Percentiles rank a stretch among this genome's conserved stretches.
Conservation (phyloP, 139 green algal species). For the Tetradesmus lagerheimii region DNA sequence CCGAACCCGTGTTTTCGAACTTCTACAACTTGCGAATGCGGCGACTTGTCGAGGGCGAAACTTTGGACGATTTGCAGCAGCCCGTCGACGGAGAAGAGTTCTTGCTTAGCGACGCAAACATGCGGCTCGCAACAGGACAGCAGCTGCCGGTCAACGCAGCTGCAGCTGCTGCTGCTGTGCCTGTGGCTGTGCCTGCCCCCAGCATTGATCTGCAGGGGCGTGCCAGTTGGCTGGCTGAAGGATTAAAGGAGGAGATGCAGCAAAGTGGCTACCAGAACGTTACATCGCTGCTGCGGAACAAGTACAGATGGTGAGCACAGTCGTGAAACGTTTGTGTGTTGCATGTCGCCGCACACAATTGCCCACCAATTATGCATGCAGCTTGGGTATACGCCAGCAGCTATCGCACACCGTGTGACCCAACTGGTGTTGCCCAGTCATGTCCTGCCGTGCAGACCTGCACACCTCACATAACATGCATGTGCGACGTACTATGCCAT, state of each 20-base stretch:
- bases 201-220: slow-evolving; percentile 49
- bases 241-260: neutral
- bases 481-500: too few relatives aligned
- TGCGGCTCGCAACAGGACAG: neutral
- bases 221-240: neutral
- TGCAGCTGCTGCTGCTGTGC: slow-evolving; percentile 35
- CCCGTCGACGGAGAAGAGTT: neutral
- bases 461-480: too few relatives aligned
- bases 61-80: neutral
- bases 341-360: too few relatives aligned
- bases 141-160: neutral
- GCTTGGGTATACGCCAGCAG: too few relatives aligned
- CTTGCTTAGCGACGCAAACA: neutral
- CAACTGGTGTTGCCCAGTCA: too few relatives aligned
- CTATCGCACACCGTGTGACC: too few relatives aligned
- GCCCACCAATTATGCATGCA: too few relatives aligned
- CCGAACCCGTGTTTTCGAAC: neutral
- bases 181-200: slow-evolving; percentile 61
- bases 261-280: neutral
- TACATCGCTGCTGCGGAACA: neutral
- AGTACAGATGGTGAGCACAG: neutral
- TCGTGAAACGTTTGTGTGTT: too few relatives aligned
- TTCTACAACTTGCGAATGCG: neutral
- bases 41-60: neutral
- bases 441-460: too few relatives aligned